Evolutionary conservation across 768 basidiomycete genomes (phyloP).

Genomic region (Tylopilus vinaceipallidus): DNA sequence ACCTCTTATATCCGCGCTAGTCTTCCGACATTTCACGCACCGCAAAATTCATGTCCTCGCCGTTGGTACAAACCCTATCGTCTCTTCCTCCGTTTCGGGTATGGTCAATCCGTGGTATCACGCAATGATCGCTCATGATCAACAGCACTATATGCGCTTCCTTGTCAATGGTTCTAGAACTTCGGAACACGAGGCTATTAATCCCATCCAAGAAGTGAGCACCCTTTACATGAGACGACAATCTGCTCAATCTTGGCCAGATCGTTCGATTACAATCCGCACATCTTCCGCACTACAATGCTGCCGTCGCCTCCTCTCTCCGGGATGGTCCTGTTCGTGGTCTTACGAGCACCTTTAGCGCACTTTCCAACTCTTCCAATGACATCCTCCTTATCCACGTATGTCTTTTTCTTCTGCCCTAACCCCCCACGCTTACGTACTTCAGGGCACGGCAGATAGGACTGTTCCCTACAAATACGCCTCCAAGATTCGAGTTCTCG

Average conservation of each 20-base stretch:
- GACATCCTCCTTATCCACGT: constrained; percentile 67
- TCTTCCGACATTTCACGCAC: constrained; percentile 69
- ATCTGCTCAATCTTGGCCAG: constrained; percentile 29
- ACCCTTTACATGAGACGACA: neutral
- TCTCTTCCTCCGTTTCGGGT: constrained; percentile 64
- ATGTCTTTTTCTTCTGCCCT: constrained; percentile 13
- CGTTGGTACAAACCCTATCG: constrained; percentile 64
- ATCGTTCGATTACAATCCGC: constrained; percentile 79
- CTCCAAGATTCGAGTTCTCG: constrained; percentile 28
- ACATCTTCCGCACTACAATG: constrained; percentile 70
- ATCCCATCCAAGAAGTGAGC: constrained; percentile 46
- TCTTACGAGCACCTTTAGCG: constrained; percentile 50
- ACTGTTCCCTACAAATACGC: constrained; percentile 35
- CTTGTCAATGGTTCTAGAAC: constrained; percentile 38
- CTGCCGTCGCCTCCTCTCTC: constrained; percentile 72
- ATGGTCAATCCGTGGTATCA: constrained; percentile 18
- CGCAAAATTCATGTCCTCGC: constrained; percentile 75
- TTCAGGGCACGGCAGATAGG: constrained; percentile 32
- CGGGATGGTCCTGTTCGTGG: constrained; percentile 73
- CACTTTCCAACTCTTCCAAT: constrained; percentile 45
- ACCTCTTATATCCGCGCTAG: constrained; percentile 31
- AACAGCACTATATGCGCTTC: constrained; percentile 51
- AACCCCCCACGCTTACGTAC: neutral
- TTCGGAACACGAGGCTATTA: constrained; percentile 15
- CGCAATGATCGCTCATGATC: neutral